Evolutionary conservation across 129 eudicot species (phyloP).

Genomic region (Helianthus tuberosus): DNA sequence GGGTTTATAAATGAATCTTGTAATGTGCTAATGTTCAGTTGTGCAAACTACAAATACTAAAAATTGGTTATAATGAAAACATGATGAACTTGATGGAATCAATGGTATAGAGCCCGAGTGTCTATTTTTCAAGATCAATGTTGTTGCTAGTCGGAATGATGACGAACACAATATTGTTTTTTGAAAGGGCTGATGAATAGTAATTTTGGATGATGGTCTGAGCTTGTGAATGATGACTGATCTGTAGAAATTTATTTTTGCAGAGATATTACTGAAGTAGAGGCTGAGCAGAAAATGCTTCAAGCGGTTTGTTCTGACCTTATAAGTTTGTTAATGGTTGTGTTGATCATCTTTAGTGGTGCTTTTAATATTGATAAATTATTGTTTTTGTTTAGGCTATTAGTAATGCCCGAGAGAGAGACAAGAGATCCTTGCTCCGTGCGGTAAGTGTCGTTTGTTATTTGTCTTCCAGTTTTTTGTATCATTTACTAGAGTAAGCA

Average conservation of each 20-base stretch:
- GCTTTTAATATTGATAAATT: neutral
- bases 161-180: neutral
- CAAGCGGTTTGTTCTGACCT: constrained; percentile 61
- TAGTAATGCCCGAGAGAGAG: constrained; percentile 95
- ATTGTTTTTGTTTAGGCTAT: constrained; percentile 57
- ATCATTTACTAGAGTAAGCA: neutral
- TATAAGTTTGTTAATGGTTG: neutral
- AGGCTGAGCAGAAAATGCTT: constrained; percentile 88
- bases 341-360: neutral
- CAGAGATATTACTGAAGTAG: constrained; percentile 85
- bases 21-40: too few relatives aligned
- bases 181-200: neutral
- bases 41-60: too few relatives aligned
- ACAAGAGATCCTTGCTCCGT: constrained; percentile 81
- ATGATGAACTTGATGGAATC: neutral
- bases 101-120: neutral
- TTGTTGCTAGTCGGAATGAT: constrained; percentile 5
- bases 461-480: neutral
- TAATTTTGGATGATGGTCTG: constrained; percentile 5
- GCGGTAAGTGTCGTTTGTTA: constrained; percentile 54
- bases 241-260: constrained; percentile 1
- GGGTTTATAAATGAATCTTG: too few relatives aligned
- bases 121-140: neutral
- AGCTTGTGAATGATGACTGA: constrained; percentile 14
- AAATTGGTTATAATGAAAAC: too few relatives aligned